phyloP scores from a whole-genome alignment of 2,329 filamentous ascomycete species.

The Colletotrichum phormii region DNA sequence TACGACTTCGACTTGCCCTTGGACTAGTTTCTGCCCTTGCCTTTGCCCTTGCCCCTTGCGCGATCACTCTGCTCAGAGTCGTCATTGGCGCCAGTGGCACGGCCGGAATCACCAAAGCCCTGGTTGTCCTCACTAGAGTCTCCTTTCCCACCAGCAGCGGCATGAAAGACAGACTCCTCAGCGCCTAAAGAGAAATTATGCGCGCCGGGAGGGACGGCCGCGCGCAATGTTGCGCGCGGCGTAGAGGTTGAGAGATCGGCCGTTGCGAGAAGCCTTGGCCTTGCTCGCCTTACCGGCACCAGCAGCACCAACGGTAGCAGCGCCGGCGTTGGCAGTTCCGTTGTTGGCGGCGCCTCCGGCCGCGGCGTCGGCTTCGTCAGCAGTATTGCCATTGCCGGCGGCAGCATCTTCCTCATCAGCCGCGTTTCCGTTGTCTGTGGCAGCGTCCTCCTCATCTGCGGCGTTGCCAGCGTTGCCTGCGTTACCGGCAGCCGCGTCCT shows the following conservation, averaged over 20 bases:
- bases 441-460: background rate
- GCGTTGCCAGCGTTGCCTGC: background rate
- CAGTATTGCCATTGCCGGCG: background rate
- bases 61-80: background rate
- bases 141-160: background rate
- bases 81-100: too few relatives aligned
- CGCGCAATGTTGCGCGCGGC: background rate
- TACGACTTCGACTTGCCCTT: background rate
- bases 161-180: background rate
- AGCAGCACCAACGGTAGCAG: background rate
- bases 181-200: background rate
- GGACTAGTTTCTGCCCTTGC: background rate
- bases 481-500: background rate
- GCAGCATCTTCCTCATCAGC: background rate
- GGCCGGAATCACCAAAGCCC: background rate
- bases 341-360: background rate
- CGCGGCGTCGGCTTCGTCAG: background rate
- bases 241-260: constrained; percentile 2
- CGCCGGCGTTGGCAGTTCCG: background rate
- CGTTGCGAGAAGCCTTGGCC: background rate
- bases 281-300: background rate
- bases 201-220: constrained; percentile 5
- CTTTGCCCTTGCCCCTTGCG: background rate
- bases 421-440: background rate
- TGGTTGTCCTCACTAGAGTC: background rate